Evolutionary conservation across 2,329 filamentous ascomycete species (phyloP), one percentile per base, ranked within the genome.

Genomic region (Penicillium capsulatum): DNA sequence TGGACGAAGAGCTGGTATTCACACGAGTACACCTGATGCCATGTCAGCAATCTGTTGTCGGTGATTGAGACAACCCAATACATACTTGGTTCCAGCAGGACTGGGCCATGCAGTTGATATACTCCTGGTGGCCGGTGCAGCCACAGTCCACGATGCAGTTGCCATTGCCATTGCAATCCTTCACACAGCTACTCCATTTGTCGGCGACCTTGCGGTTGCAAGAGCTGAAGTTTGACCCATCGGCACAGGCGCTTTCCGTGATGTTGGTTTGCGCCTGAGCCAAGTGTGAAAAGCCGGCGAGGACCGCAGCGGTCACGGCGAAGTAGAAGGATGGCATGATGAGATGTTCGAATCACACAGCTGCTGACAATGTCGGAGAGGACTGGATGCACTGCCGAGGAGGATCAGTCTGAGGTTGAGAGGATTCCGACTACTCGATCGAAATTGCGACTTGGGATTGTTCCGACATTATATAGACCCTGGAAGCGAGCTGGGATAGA

Each of bases 21-120:
- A 48, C 64, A 67, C 27, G 63, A 63, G 47, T 60, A 67, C 33
- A 65, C 63, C 57, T 60, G 17, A 36, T 15, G 20, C 33, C 1
- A 14, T 16, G 10, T 27, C 26, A 28, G 26, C n/a, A 14, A 11
- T n/a, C 26, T 28, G 9, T 22, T 5, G 9, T 22, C 9, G 19
- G 9, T 9, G 9, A 22, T 5, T 22, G 19, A 9, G 5, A 22
- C 5, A 13, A 31, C 15, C 7, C 11, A 7, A n/a, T 17, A 7
- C 26, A n/a, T 49, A 62, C 58, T 40, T 60, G 55, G 41, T 68
- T 68, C 65, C 65, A 68, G 51, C 64, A 68, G 15, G 52, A 50
- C 17, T 60, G 47, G 2, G 63, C 57, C 54, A 66, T 66, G 54
- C 64, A 66, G 38, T 67, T 65, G 42, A 61, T 52, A 47, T 58